Conservation (phyloP, 257 asterid species). For the Solanum megistacrolobum region DNA sequence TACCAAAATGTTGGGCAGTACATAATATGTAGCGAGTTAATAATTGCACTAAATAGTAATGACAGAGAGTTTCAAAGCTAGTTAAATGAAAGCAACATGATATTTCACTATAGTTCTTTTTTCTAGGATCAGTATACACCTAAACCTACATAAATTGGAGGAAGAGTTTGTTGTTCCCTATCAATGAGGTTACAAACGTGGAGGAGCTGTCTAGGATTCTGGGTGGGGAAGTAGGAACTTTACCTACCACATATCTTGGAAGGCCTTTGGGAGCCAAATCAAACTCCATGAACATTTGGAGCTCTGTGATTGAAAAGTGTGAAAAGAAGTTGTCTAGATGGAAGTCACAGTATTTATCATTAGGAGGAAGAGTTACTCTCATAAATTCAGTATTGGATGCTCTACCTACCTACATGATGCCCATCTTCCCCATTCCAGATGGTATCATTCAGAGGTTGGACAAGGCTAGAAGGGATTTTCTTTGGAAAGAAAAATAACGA, state of each 20-base stretch:
- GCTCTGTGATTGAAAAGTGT: background rate
- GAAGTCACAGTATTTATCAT: background rate
- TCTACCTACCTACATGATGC: background rate
- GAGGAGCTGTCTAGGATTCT: background rate
- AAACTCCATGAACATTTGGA: background rate
- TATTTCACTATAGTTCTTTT: background rate
- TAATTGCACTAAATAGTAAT: background rate
- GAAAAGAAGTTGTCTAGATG: background rate
- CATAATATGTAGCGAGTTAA: background rate
- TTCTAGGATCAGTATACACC: background rate
- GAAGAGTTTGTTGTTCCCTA: background rate
- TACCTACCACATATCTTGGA: background rate
- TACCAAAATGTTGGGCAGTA: background rate
- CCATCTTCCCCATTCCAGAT: background rate
- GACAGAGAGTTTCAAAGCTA: background rate
- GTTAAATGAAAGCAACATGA: background rate
- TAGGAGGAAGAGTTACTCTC: background rate
- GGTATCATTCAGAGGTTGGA: background rate
- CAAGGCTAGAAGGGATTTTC: background rate
- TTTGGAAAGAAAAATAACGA: background rate
- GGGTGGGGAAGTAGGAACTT: background rate
- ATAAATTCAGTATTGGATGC: background rate
- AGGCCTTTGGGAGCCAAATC: background rate
- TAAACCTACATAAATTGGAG: background rate
- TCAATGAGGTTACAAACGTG: background rate